phyloP scores from a whole-genome alignment of 352 stramenopile genomes.

The Globisporangium canariense region DNA sequence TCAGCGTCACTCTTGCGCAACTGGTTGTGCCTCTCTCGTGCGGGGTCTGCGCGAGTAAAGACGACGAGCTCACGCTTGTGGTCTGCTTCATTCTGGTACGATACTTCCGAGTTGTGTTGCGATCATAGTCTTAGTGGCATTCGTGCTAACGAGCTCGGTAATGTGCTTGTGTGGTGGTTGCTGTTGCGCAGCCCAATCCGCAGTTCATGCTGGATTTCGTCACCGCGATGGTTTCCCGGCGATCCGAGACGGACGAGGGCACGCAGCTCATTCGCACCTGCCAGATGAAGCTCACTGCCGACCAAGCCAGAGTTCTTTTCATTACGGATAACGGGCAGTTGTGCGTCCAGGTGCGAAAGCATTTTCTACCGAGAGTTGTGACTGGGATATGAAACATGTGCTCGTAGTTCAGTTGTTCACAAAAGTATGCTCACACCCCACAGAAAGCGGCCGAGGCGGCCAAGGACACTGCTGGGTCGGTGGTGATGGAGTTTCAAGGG shows the following conservation, averaged over 20 bases:
- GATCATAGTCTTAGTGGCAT: neutral
- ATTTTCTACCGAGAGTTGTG: neutral
- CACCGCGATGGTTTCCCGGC: constrained; percentile 22
- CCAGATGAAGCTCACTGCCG: constrained; percentile 40
- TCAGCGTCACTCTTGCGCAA: constrained; percentile 32
- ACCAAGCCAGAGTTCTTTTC: constrained; percentile 42
- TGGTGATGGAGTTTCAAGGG: constrained; percentile 64
- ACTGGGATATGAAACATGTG: neutral
- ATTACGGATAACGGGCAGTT: constrained; percentile 11
- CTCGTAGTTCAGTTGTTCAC: neutral
- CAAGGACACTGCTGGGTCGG: constrained; percentile 31
- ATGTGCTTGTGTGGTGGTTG: neutral
- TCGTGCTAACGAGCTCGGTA: neutral
- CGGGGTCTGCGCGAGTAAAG: constrained; percentile 27
- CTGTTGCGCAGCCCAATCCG: constrained; percentile 28
- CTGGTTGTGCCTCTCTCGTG: constrained; percentile 56
- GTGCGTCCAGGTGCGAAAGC: neutral
- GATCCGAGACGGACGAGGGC: constrained; percentile 1
- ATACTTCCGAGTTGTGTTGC: neutral
- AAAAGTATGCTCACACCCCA: neutral
- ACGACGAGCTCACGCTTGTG: constrained; percentile 24
- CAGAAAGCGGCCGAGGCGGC: constrained; percentile 34
- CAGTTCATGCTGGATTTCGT: constrained; percentile 50
- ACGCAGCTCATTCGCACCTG: constrained; percentile 44
- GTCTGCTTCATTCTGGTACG: constrained; percentile 45